Base-by-base conservation (phyloP, 352 stramenopile species). In the Globisporangium echinulatum region DNA sequence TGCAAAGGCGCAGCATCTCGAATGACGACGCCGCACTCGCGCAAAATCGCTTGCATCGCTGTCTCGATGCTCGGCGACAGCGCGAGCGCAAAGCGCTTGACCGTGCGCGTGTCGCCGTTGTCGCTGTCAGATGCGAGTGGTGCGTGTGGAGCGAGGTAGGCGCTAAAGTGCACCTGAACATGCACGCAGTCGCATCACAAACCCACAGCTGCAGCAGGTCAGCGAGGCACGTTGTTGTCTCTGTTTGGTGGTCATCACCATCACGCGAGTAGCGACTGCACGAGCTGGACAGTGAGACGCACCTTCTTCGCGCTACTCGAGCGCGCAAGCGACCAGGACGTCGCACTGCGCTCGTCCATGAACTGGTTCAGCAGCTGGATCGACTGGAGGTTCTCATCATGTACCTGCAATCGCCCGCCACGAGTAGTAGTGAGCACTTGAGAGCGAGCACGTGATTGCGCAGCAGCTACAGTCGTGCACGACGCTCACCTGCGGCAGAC, bases 361-460 rank as follows among this genome's bases (percentile, higher is more conserved):
- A 80, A 88, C 61, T 87, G 76, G 64, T 88, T 88, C 49, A 88
- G 68, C 48, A 87, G 68, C 67, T 88, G 75, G 15, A 88, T 77
- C 5, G 79, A 88, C 33, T 77, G 67, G 52, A 88, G 58, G 63
- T 88, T 88, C 61, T 88, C 79, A 61, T 87, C 77, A 42, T 88
- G 79, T 5, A 85, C 75, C 71, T 82, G 40, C 7, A 1, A 14
- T 8, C 11, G 7, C 7, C n/a, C 11, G 14, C 15, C 2, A 11
- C 15, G 7, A 48, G 7, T 54, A 11, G 51, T 25, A 36, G 19
- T 10, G 25, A 17, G 13, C 3, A n/a, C 44, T 5, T 11, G 9
- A 10, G 25, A 8, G 19, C 17, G 33, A 40, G 15, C 13, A 11
- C 7, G 42, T 17, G 53, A n/a, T 7, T 48, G 11, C 10, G 36